Evolutionary conservation across 495 filamentous ascomycete species (phyloP).

Genomic region (Hyaloscypha bicolor): DNA sequence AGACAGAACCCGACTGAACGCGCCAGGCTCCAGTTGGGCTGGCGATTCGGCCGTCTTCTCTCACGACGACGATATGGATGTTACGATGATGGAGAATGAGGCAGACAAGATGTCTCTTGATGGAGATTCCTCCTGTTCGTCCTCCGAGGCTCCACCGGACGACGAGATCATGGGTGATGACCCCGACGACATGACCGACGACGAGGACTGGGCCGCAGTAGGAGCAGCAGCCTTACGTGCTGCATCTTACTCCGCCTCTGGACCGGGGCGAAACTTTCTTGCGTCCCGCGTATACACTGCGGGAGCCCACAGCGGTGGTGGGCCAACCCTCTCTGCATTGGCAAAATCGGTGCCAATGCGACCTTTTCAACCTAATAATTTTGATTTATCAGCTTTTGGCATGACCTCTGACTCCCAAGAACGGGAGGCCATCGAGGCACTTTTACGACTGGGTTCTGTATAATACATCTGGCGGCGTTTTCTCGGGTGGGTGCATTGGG

Average conservation of each 20-base stretch:
- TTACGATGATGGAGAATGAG: conserved; percentile 78
- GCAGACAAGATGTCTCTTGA: conserved; percentile 97
- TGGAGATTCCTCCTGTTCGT: conserved; percentile 69
- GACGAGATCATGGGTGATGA: conserved; percentile 65
- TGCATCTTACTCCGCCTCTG: conserved; percentile 55
- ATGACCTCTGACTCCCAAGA: conserved; percentile 66
- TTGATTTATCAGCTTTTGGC: conserved; percentile 53
- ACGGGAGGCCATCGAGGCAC: conserved; percentile 81
- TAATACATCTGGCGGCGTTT: conserved; percentile 53
- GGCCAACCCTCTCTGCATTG: conserved; percentile 48
- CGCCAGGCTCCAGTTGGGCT: conserved; percentile 62
- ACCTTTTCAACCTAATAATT: conserved; percentile 44
- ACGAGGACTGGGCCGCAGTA: conserved; percentile 94
- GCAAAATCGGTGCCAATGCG: conserved; percentile 45
- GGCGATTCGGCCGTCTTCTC: conserved; percentile 75
- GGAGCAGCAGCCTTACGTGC: conserved; percentile 83
- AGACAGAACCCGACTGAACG: conserved; percentile 51
- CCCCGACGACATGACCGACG: conserved; percentile 87
- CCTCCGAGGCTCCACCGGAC: conserved; percentile 70
- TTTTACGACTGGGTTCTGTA: conserved; percentile 84
- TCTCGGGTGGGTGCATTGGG: conserved; percentile 30
- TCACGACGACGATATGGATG: conserved; percentile 67
- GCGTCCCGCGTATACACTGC: conserved; percentile 47
- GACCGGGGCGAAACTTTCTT: conserved; percentile 39
- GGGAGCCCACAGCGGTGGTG: conserved; percentile 37